phyloP scores from a whole-genome alignment of 306 rosid species.

The Cicer pinnatifidum region DNA sequence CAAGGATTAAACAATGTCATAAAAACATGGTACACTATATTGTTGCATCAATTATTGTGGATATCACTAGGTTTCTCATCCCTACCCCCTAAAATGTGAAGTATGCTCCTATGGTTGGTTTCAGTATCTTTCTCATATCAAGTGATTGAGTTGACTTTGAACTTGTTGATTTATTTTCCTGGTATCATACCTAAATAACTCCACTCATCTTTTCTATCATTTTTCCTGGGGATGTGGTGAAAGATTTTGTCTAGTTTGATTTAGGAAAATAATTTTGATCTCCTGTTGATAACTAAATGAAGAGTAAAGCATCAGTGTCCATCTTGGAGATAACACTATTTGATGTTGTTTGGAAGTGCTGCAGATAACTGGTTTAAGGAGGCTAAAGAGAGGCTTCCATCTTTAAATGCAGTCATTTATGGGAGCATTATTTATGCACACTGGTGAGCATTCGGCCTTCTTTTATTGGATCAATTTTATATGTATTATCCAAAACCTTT shows the following conservation, averaged over 20 bases:
- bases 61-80: constrained; percentile 19
- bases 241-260: constrained; percentile 40
- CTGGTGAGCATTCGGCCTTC: constrained; percentile 62
- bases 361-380: constrained; percentile 96
- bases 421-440: constrained; percentile 91
- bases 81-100: constrained; percentile 10
- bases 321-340: constrained; percentile 51
- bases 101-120: constrained; percentile 25
- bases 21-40: constrained; percentile 18
- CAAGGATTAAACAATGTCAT: not conserved
- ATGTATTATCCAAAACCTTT: constrained; percentile 14
- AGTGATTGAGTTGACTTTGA: constrained; percentile 18
- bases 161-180: constrained; percentile 23
- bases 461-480: constrained; percentile 31
- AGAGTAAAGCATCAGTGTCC: constrained; percentile 18
- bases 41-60: not conserved
- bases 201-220: not conserved
- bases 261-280: constrained; percentile 33
- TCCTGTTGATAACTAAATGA: constrained; percentile 21
- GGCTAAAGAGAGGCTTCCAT: constrained; percentile 74
- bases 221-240: constrained; percentile 29
- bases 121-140: constrained; percentile 18
- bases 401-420: constrained; percentile 82
- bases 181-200: constrained; percentile 14
- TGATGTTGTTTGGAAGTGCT: constrained; percentile 79